Conservation (phyloP, 176 grass and related monocot genomes). For the Oryza glumipatula region DNA sequence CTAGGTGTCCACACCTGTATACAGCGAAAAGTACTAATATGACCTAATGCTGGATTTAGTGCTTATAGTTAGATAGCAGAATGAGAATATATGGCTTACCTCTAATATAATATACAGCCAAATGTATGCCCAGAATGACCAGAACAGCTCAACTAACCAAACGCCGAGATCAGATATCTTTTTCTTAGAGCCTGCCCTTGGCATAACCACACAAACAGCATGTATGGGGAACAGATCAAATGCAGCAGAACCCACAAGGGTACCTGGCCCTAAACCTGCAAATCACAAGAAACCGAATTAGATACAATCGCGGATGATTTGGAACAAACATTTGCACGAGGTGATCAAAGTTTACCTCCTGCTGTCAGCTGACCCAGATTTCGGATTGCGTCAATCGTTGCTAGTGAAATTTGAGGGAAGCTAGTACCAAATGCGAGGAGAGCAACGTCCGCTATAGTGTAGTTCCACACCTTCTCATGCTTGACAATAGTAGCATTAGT, state of each 20-base stretch:
- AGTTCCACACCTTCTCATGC: constrained; percentile 88
- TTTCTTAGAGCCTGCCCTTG: constrained; percentile 68
- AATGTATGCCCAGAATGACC: constrained; percentile 96
- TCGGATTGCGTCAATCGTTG: constrained; percentile 77
- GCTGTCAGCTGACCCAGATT: constrained; percentile 77
- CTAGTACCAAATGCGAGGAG: constrained; percentile 96
- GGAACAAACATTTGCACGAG: background rate
- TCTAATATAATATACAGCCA: constrained; percentile 93
- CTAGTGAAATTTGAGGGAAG: constrained; percentile 91
- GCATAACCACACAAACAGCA: constrained; percentile 85
- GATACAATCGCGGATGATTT: background rate
- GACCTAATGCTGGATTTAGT: background rate
- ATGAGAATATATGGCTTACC: constrained; percentile 41
- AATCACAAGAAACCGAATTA: constrained; percentile 19
- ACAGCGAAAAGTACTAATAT: constrained; percentile 6
- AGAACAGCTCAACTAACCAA: constrained; percentile 82
- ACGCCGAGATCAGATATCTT: constrained; percentile 91
- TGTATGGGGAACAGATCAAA: constrained; percentile 93
- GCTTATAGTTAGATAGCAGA: constrained; percentile 31
- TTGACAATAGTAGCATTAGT: constrained; percentile 42
- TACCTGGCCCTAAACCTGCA: constrained; percentile 86
- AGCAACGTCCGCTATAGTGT: constrained; percentile 78
- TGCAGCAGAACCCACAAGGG: constrained; percentile 89
- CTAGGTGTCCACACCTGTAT: constrained; percentile 82
- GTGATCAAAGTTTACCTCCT: constrained; percentile 61